Percentiles rank a stretch among this genome's conserved stretches.
Conservation (phyloP, 2,329 filamentous ascomycete species). For the Monilinia aucupariae region DNA sequence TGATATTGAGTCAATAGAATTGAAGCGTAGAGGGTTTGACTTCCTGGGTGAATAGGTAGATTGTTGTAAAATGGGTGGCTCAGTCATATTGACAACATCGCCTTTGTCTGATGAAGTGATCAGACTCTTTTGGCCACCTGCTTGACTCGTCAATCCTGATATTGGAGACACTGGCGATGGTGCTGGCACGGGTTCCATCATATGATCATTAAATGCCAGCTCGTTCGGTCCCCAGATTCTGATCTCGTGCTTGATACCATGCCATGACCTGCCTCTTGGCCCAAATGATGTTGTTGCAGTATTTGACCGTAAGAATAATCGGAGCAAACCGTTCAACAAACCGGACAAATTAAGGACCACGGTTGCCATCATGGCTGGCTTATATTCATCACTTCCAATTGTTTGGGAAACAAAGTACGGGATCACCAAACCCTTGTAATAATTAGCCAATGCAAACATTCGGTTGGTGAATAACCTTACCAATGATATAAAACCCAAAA, state of each 20-base stretch:
- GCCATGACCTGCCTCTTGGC: slow-evolving; percentile 42
- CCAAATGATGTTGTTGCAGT: slow-evolving; percentile 51
- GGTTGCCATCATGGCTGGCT: slow-evolving; percentile 57
- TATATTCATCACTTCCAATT: slow-evolving; percentile 42
- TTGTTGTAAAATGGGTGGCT: slow-evolving; percentile 19
- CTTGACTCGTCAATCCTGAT: slow-evolving; percentile 19
- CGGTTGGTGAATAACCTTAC: slow-evolving; percentile 43
- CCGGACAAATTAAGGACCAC: slow-evolving; percentile 63
- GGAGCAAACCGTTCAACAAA: slow-evolving; percentile 58
- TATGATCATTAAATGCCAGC: slow-evolving; percentile 30
- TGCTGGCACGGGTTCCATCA: slow-evolving; percentile 29
- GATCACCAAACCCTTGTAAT: slow-evolving; percentile 48
- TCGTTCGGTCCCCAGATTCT: slow-evolving; percentile 43
- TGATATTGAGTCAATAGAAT: slow-evolving; percentile 12
- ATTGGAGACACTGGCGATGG: slow-evolving; percentile 22
- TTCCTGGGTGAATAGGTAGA: slow-evolving; percentile 17
- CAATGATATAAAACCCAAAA: slow-evolving; percentile 51
- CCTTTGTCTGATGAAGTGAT: slow-evolving; percentile 27
- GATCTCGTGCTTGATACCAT: slow-evolving; percentile 45
- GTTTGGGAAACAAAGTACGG: slow-evolving; percentile 59
- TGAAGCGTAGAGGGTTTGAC: slow-evolving; percentile 15
- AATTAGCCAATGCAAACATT: slow-evolving; percentile 31
- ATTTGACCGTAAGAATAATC: slow-evolving; percentile 62
- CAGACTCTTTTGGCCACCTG: slow-evolving; percentile 26
- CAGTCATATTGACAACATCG: slow-evolving; percentile 25